These are phyloP conservation scores for Phytomonas francai DNA, from an alignment of 208 protist species.

Conservation along the genomic window DNA sequence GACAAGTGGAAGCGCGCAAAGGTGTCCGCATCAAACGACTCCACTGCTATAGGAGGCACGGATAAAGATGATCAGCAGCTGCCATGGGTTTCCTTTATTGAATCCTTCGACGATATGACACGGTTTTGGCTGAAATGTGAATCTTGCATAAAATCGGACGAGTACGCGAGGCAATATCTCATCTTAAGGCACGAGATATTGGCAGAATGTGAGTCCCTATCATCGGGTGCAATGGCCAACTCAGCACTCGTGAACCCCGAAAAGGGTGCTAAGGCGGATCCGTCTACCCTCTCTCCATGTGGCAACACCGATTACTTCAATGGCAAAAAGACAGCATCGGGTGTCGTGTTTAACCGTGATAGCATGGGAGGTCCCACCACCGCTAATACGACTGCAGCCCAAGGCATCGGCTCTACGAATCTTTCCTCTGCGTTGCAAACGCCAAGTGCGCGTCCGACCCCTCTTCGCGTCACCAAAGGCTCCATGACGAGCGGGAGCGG, in stretches of 20 bases:
- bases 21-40: not conserved
- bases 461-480: slow-evolving; percentile 44
- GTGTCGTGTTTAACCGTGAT: not conserved
- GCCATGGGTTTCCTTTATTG: slow-evolving; percentile 61
- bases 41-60: too few species aligned
- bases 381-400: not conserved
- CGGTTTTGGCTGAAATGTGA: slow-evolving; percentile 3
- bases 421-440: slow-evolving; percentile 24
- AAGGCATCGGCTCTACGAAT: not conserved
- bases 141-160: not conserved
- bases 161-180: not conserved
- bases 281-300: not conserved
- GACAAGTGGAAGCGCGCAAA: slow-evolving; percentile 20
- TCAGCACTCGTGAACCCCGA: not conserved
- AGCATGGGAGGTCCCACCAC: not conserved
- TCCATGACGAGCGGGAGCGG: slow-evolving; percentile 20
- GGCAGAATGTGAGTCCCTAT: not conserved
- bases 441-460: slow-evolving; percentile 70
- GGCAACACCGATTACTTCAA: not conserved
- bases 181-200: not conserved
- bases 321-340: not conserved
- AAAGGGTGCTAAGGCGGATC: not conserved
- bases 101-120: slow-evolving; percentile 61
- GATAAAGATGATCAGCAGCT: slow-evolving; percentile 11
- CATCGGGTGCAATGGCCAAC: not conserved